phyloP scores from a whole-genome alignment of 306 rosid genomes.

The Ormosia semicastrata region DNA sequence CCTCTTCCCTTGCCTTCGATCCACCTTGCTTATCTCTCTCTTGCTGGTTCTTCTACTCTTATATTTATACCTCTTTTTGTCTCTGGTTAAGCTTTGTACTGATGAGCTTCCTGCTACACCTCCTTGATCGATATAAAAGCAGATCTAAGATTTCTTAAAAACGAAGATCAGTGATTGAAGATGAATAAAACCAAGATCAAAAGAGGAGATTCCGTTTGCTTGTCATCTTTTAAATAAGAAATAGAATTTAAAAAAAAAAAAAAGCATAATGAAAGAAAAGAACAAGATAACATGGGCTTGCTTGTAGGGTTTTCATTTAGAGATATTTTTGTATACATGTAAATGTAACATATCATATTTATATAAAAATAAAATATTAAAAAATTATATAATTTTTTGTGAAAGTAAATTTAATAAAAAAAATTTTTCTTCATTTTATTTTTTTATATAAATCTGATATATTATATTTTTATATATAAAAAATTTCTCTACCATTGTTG shows the following conservation, averaged over 20 bases:
- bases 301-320: conserved; percentile 44
- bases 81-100: background rate
- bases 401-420: too few relatives aligned
- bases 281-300: conserved; percentile 32
- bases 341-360: too few relatives aligned
- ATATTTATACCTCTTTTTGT: background rate
- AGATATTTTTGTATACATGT: too few relatives aligned
- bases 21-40: conserved; percentile 42
- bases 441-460: too few relatives aligned
- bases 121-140: conserved; percentile 19
- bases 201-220: conserved; percentile 30
- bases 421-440: too few relatives aligned
- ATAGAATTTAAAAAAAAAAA: background rate
- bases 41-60: background rate
- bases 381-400: too few relatives aligned
- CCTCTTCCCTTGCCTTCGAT: conserved; percentile 49
- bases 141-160: conserved; percentile 36
- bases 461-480: too few relatives aligned
- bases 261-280: background rate
- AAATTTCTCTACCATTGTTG: too few relatives aligned
- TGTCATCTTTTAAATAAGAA: conserved; percentile 29
- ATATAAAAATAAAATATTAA: too few relatives aligned
- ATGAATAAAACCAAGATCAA: conserved; percentile 21
- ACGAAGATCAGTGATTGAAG: conserved; percentile 12
- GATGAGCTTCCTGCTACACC: background rate